These are phyloP conservation scores for Eugenia klotzschiana DNA, from an alignment of 441 rosid genomes.

Conservation along the genomic window DNA sequence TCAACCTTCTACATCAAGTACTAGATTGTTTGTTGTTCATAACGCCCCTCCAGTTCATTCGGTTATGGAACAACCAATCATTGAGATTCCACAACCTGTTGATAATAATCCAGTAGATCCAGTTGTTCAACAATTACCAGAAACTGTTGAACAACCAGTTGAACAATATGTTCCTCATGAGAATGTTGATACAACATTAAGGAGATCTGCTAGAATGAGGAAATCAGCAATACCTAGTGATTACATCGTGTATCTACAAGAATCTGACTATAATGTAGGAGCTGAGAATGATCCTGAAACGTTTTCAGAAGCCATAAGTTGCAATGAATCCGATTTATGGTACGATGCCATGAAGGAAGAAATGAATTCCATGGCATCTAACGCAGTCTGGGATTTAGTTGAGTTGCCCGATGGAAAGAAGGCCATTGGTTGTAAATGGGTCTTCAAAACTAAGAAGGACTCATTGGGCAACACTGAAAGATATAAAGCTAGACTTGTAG, in stretches of 20 bases:
- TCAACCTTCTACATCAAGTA: too few relatives aligned
- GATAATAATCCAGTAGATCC: neutral
- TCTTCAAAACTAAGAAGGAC: neutral
- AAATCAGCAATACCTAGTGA: neutral
- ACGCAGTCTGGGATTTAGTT: neutral
- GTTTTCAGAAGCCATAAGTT: neutral
- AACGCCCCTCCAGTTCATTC: too few relatives aligned
- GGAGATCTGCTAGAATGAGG: neutral
- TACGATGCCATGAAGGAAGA: neutral
- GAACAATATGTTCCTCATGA: neutral
- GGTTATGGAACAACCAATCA: too few relatives aligned
- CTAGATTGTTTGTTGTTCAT: too few relatives aligned
- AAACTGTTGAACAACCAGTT: neutral
- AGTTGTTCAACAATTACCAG: too few relatives aligned
- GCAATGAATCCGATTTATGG: neutral
- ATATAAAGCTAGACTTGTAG: neutral
- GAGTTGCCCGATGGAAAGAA: neutral
- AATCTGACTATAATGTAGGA: neutral
- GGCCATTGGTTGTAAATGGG: neutral
- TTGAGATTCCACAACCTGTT: neutral
- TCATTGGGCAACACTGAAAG: neutral
- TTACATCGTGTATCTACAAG: neutral
- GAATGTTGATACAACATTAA: neutral
- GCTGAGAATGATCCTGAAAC: neutral
- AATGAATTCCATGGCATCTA: too few relatives aligned